Conservation (phyloP, 495 filamentous ascomycete genomes). For the Gamarada debralockiae region DNA sequence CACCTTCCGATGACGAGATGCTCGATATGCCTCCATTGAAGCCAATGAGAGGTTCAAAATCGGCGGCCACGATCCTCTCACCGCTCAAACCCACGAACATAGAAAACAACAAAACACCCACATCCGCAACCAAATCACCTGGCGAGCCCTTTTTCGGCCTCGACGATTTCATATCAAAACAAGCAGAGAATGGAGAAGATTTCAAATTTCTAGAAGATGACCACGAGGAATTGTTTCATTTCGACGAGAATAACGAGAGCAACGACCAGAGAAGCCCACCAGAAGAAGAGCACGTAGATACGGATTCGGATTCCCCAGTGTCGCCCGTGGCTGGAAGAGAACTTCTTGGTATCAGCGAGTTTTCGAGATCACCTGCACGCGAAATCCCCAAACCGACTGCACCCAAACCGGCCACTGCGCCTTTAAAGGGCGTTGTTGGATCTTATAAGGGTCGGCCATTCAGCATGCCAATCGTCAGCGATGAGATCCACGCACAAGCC, state of each 20-base stretch:
- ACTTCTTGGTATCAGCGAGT: not conserved
- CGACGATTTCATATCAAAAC: not conserved
- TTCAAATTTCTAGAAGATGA: conserved; percentile 16
- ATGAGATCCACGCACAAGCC: conserved; percentile 19
- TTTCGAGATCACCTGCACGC: conserved; percentile 17
- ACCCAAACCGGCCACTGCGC: not conserved
- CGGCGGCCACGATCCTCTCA: conserved; percentile 9
- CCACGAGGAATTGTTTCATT: conserved; percentile 19
- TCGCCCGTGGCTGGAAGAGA: not conserved
- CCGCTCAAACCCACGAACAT: not conserved
- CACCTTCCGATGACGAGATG: conserved; percentile 19
- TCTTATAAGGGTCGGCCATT: conserved; percentile 23
- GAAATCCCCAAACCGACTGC: conserved; percentile 2
- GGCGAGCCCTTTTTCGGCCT: not conserved
- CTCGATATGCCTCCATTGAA: conserved; percentile 29
- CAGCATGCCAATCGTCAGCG: conserved; percentile 20
- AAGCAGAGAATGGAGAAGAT: conserved; percentile 4
- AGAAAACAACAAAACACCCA: conserved; percentile 5
- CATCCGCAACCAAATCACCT: not conserved
- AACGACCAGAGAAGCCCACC: not conserved
- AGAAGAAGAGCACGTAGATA: conserved; percentile 4
- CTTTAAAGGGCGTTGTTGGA: conserved; percentile 6
- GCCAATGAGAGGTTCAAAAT: conserved; percentile 23
- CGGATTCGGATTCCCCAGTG: not conserved
- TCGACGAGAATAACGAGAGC: conserved; percentile 14